These are phyloP conservation scores for Cladophialophora bantiana DNA, from an alignment of 2,329 filamentous ascomycete genomes.

Conservation along the genomic window DNA sequence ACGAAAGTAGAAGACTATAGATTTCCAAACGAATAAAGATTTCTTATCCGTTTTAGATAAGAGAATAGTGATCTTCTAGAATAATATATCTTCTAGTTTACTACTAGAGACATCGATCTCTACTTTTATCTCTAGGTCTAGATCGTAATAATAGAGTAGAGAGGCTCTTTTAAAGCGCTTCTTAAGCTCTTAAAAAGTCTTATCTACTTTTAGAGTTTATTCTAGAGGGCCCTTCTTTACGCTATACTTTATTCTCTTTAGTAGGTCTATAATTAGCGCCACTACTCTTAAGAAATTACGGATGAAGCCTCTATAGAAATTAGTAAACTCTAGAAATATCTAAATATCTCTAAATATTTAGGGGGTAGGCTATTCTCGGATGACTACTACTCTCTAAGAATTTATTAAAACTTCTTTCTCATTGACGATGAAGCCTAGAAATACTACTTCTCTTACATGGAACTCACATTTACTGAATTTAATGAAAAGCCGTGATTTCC, in stretches of 20 bases:
- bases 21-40: neutral
- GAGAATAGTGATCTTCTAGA: neutral
- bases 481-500: neutral
- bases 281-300: neutral
- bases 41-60: neutral
- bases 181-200: neutral
- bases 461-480: neutral
- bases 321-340: neutral
- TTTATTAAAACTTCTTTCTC: neutral
- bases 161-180: neutral
- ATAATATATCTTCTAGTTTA: neutral
- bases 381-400: neutral
- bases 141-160: neutral
- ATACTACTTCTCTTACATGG: neutral
- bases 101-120: neutral
- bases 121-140: neutral
- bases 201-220: neutral
- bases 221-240: neutral
- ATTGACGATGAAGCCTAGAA: neutral
- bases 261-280: neutral
- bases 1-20: neutral
- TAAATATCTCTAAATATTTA: constrained; percentile 1
- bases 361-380: neutral
- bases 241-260: neutral
- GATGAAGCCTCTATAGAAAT: neutral